Base-by-base conservation (phyloP, 2,329 filamentous ascomycete genomes). In the Paraphoma chrysanthemicola region DNA sequence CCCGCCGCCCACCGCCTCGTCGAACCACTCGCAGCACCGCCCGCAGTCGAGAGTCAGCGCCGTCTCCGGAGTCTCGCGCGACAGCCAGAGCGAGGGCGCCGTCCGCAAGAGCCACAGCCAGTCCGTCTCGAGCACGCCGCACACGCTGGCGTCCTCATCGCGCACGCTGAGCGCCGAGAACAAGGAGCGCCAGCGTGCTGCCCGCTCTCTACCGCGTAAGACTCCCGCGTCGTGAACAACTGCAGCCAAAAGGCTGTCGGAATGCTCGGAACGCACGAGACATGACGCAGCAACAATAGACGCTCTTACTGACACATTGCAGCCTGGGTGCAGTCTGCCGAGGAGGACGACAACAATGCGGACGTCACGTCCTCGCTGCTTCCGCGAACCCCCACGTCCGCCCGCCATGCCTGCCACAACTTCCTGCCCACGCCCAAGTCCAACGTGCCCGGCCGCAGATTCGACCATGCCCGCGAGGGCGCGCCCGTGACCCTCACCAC, bases 391-490 rank as follows among this genome's bases (percentile, higher is more conserved):
- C 76, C 75, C 44, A 70, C 67, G 38, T 71, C 64, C 41, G 63
- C 60, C 51, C 72, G 72, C 41, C 71, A 73, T 18, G 68, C 76
- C 50, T 73, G 68, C 14, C 76, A 78, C 69, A 69, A 76, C 60
- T 73, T 73, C 62, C 68, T 73, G 56, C 75, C 75, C 41, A 73
- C 72, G 8, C 77, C 77, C 45, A 77, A 77, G 61, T 69, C 71
- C 45, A 74, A 71, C 45, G 71, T 74, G 31, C 66, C 72, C 9
- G 77, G 77, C 53, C 73, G 76, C 64, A 70, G 69, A 44, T 78
- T 75, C 57, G 77, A 78, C 59, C 72, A 78, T 56, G 72, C 60
- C 43, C 69, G 77, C 51, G 74, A 78, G 56, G 69, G 73, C 51
- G 70, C 67, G 2, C 74, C 77, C 11, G 73, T 77, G 7, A 75